A percentile compares a stretch with the other conserved stretches of the same genome.
Conservation (phyloP, 2,329 filamentous ascomycete genomes). For the Neofusicoccum cordaticola region DNA sequence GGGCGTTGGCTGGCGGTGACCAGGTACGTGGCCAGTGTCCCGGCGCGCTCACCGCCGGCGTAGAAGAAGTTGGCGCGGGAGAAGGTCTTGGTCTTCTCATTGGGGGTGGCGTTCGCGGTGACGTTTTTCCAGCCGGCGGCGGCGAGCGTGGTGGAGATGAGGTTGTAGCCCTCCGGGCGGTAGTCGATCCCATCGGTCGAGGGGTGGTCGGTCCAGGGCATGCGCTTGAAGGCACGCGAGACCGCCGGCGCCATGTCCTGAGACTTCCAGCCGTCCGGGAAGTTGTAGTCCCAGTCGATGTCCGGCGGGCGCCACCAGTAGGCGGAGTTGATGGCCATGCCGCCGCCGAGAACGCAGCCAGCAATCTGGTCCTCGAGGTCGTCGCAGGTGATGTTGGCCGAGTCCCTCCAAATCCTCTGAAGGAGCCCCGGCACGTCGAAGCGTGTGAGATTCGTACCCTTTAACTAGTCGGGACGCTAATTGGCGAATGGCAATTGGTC, state of each 20-base stretch:
- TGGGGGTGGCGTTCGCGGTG: conserved; percentile 57
- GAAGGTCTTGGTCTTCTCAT: conserved; percentile 64
- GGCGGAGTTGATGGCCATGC: conserved; percentile 64
- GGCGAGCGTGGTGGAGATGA: conserved; percentile 59
- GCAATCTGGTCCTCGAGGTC: conserved; percentile 67
- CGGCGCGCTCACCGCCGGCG: conserved; percentile 62
- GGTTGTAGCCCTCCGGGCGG: conserved; percentile 63
- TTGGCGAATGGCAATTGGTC: neutral
- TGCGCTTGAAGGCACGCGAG: conserved; percentile 63
- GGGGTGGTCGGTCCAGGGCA: conserved; percentile 65
- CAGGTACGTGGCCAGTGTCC: conserved; percentile 70
- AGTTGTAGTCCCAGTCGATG: conserved; percentile 69
- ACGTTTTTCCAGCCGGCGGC: conserved; percentile 64
- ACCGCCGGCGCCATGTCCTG: conserved; percentile 60
- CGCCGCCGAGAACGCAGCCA: conserved; percentile 68
- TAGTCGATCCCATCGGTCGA: conserved; percentile 66
- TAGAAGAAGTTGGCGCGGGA: conserved; percentile 67
- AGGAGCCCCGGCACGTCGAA: conserved; percentile 71
- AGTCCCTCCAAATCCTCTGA: conserved; percentile 67
- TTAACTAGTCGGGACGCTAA: conserved; percentile 50
- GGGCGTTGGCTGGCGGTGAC: conserved; percentile 56
- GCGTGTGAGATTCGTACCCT: conserved; percentile 62
- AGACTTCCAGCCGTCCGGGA: conserved; percentile 69
- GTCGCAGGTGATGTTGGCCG: conserved; percentile 61
- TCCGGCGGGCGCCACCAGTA: conserved; percentile 66